Percentiles rank a stretch among this genome's conserved stretches.
phyloP scores from a whole-genome alignment of 1,284 basidiomycete species.

The Ceratobasidium sp. region DNA sequence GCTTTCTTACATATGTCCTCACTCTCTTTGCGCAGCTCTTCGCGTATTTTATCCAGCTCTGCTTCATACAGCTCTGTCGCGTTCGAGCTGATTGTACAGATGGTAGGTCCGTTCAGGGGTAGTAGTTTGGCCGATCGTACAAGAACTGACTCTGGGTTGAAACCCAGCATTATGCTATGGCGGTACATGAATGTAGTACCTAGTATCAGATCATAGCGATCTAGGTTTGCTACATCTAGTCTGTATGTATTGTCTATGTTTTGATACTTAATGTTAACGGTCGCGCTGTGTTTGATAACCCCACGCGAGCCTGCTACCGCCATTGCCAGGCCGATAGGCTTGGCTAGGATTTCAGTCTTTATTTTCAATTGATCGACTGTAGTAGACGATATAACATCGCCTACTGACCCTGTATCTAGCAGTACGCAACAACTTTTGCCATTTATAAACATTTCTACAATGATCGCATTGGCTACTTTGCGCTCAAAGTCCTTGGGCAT shows the following conservation, averaged over 20 bases:
- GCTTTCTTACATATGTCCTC: conserved; percentile 54
- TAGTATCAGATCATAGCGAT: conserved; percentile 54
- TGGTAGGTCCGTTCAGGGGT: conserved; percentile 50
- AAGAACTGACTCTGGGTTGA: conserved; percentile 51
- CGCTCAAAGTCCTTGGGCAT: conserved; percentile 42
- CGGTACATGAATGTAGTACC: conserved; percentile 56
- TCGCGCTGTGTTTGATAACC: conserved; percentile 6
- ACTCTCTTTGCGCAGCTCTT: conserved; percentile 51
- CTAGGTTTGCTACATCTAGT: conserved; percentile 45
- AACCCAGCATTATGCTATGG: conserved; percentile 50
- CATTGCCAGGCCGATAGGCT: conserved; percentile 25
- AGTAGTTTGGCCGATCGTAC: conserved; percentile 48
- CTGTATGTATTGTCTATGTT: neutral
- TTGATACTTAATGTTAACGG: conserved; percentile 12
- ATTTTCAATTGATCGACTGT: conserved; percentile 58
- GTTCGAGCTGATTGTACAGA: conserved; percentile 45
- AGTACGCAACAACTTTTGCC: conserved; percentile 53
- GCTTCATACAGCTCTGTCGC: conserved; percentile 40
- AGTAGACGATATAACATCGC: conserved; percentile 59
- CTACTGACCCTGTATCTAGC: conserved; percentile 57
- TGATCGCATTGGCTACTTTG: conserved; percentile 55
- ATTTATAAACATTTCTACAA: conserved; percentile 54
- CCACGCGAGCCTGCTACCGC: conserved; percentile 20
- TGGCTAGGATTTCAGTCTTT: conserved; percentile 39
- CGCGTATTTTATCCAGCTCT: conserved; percentile 12